Conservation (phyloP, 164 flowering plant species). For the Vitis riparia region DNA sequence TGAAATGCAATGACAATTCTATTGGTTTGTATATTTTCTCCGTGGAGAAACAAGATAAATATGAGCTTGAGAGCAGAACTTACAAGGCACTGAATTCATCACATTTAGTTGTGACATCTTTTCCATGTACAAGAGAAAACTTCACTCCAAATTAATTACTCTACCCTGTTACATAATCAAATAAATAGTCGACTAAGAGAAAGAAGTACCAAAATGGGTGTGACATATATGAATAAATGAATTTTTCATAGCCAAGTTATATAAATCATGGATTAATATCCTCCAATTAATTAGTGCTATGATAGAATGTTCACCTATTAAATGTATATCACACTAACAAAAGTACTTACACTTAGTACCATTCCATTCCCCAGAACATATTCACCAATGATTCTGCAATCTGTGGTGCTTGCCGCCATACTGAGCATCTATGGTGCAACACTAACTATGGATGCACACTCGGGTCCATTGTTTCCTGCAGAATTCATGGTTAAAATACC, state of each 20-base stretch:
- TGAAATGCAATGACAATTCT: not conserved
- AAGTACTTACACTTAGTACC: conserved; percentile 11
- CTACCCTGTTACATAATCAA: conserved; percentile 19
- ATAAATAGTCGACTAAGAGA: not conserved
- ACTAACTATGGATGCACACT: not conserved
- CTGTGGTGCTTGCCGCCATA: conserved; percentile 33
- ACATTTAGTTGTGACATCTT: conserved; percentile 3
- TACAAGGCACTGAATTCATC: not conserved
- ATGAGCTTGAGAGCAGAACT: too few relatives aligned
- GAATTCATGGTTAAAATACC: conserved; percentile 23
- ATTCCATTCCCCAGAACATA: conserved; percentile 28
- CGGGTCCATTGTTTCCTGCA: conserved; percentile 32
- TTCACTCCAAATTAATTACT: conserved; percentile 15
- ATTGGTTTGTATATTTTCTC: not conserved
- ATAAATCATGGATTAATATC: too few relatives aligned
- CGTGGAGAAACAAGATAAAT: too few relatives aligned
- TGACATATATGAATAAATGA: too few relatives aligned
- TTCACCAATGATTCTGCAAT: conserved; percentile 21
- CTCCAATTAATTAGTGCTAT: too few relatives aligned
- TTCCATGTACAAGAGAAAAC: conserved; percentile 17
- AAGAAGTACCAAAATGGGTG: too few relatives aligned
- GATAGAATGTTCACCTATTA: too few relatives aligned
- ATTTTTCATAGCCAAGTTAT: too few relatives aligned
- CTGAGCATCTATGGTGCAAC: conserved; percentile 35
- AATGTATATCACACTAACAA: too few relatives aligned